Evolutionary conservation across 2,329 filamentous ascomycete genomes (phyloP), one percentile per base, ranked within the genome.

Genomic region (Penicillium sp.): DNA sequence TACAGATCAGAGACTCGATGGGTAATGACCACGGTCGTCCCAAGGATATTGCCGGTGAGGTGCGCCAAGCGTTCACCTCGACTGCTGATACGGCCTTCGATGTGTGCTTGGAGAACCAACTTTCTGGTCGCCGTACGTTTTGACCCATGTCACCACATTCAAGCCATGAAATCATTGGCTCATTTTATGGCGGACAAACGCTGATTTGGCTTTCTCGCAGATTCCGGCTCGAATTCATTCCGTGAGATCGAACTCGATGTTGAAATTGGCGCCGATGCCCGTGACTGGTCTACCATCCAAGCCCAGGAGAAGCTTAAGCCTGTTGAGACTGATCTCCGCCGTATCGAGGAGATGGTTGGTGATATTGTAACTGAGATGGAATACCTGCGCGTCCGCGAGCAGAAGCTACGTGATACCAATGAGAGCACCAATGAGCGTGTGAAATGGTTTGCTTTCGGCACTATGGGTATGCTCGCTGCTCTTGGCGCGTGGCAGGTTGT

Each of bases 371-470:
- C 68, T 47, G 90, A 96, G 75, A 94, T 98, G 90, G 90, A 96
- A 50, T 98, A 96, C 70, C 78, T 98, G 56, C 79, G 92, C 51
- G 57, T 67, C 26, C 79, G 92, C 56, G 92, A 98, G 75, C 88
- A 95, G 77, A 94, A 87, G 74, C 77, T 98, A 56, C 77, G 92
- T 64, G 90, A 98, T 71, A 98, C 92, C 54, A 98, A 98, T 68
- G 92, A 98, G 82, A 96, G 90, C 75, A 98, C 92, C 51, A 98
- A 98, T 71, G 92, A 85, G 70, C 80, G 92, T 42, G 92, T 98
- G 59, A 98, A 96, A 75, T 96, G 87, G 88, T 98, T 98, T 68
- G 90, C 90, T 32, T 81, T 95, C 64, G 80, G 82, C 50, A 96
- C 90, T 17, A 96, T 95, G 71, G 84, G 87, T 46, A 82, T 95